Conservation (phyloP, 441 rosid genomes). For the Bocquillonia castaneifolia region DNA sequence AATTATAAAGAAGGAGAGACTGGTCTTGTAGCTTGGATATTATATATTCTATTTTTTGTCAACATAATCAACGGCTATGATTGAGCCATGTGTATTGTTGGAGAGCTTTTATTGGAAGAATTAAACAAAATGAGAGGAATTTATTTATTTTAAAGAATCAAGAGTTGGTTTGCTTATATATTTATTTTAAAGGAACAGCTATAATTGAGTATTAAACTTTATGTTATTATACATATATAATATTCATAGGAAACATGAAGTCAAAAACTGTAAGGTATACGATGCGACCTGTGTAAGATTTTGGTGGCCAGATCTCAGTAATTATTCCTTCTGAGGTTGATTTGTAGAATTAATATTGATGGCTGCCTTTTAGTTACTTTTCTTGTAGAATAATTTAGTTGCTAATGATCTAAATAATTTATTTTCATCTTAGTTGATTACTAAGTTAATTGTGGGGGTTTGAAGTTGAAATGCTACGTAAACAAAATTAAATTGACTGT, state of each 20-base stretch:
- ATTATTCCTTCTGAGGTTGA: not conserved
- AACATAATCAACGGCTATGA: constrained; percentile 18
- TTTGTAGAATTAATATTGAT: not conserved
- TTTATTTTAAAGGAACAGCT: not conserved
- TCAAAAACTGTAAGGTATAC: constrained; percentile 22
- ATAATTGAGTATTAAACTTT: not conserved
- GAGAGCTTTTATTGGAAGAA: not conserved
- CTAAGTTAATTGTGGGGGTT: not conserved
- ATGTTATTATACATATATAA: too few species aligned
- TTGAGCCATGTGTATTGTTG: constrained; percentile 17
- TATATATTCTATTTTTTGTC: not conserved
- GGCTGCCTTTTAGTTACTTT: not conserved
- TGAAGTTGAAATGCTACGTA: not conserved
- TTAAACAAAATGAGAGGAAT: not conserved
- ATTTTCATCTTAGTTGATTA: not conserved
- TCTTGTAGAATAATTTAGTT: not conserved
- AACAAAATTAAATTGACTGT: not conserved
- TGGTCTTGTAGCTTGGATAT: too few species aligned
- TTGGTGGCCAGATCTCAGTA: not conserved
- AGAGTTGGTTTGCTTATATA: constrained; percentile 4
- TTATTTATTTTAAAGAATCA: too few species aligned
- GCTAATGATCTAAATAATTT: not conserved
- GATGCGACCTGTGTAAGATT: constrained; percentile 16
- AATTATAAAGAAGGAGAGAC: not conserved
- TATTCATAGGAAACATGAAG: not conserved